Base-by-base conservation (phyloP, 495 filamentous ascomycete species). In the Podospora sp. region DNA sequence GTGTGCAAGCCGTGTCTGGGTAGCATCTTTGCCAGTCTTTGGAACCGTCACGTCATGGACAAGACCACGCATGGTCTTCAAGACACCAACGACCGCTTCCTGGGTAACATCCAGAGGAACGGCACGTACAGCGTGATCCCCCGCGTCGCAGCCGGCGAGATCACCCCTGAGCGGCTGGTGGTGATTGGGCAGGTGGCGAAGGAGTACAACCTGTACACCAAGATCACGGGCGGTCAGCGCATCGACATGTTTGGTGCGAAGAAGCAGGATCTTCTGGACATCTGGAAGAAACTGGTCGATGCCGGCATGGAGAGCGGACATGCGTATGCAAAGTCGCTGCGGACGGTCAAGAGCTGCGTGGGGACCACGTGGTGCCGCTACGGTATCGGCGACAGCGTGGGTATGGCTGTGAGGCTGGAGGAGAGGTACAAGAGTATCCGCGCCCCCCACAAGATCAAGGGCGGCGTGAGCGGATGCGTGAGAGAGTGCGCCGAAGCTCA, bases 231-330 rank as follows among this genome's bases (percentile, higher is more conserved):
- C 61, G 94, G 91, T 1, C 94, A 98, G 78, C 87, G 94, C 52
- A 97, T 97, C 73, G 94, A 98, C 75, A 90, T 97, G 91, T 97
- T 96, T 69, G 93, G 94, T 9, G 94, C 94, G 0, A 89, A 88
- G 80, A 97, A 97, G 78, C 91, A 96, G 69, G 94, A 98, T 81
- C 82, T 98, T 36, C 82, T 92, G 40, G 83, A 84, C n/a, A 98
- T 98, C 71, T 98, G 94, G 94, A 88, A 86, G 7, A 86, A 86
- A 66, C 84, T 98, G 9, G 87, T 97, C 25, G 87, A 92, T 68
- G 94, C 88, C 8, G 94, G 94, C n/a, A 91, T 97, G 91, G 94
- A 98, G 77, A 92, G 89, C 75, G 94, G 94, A 0, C 93, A 98
- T 74, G 94, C 93, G 1, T 98, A 98, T 74, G 94, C 92, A 27